Evolutionary conservation across 2,329 filamentous ascomycete species (phyloP).

Genomic region (Karstenula rhodostoma): DNA sequence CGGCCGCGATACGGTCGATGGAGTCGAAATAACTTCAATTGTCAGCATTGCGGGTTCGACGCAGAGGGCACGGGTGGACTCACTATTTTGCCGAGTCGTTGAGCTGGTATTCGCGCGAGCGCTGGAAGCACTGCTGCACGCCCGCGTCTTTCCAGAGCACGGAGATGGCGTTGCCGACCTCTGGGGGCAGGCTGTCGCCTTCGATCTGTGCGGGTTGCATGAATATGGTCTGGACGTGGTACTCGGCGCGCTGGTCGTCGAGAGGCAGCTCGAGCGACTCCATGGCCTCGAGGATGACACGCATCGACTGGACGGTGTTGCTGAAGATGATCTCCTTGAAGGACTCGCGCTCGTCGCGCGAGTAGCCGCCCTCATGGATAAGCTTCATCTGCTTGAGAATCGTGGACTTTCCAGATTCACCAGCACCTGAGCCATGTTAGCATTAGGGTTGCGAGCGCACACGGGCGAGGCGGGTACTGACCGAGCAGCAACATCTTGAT

Average conservation of each 20-base stretch:
- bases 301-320: slow-evolving; percentile 75
- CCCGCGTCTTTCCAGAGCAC: slow-evolving; percentile 92
- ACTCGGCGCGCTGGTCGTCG: slow-evolving; percentile 91
- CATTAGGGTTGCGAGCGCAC: slow-evolving; percentile 20
- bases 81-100: slow-evolving; percentile 98
- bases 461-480: slow-evolving; percentile 60
- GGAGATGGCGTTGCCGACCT: slow-evolving; percentile 92
- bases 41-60: slow-evolving; percentile 26
- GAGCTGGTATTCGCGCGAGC: slow-evolving; percentile 93
- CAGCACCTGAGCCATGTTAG: slow-evolving; percentile 73
- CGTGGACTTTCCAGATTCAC: slow-evolving; percentile 96
- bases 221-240: slow-evolving; percentile 98
- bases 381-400: slow-evolving; percentile 99
- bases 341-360: slow-evolving; percentile 79
- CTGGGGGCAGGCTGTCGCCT: slow-evolving; percentile 90
- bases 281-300: slow-evolving; percentile 74
- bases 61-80: slow-evolving; percentile 50
- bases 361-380: slow-evolving; percentile 98
- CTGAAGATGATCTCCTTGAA: slow-evolving; percentile 78
- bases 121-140: slow-evolving; percentile 94
- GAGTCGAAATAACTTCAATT: slow-evolving; percentile 87
- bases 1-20: slow-evolving; percentile 86
- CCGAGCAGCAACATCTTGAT: slow-evolving; percentile 99
- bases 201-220: slow-evolving; percentile 98
- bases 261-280: slow-evolving; percentile 79